Base-by-base conservation (phyloP, 495 filamentous ascomycete species). In the Xylaria cubensis region DNA sequence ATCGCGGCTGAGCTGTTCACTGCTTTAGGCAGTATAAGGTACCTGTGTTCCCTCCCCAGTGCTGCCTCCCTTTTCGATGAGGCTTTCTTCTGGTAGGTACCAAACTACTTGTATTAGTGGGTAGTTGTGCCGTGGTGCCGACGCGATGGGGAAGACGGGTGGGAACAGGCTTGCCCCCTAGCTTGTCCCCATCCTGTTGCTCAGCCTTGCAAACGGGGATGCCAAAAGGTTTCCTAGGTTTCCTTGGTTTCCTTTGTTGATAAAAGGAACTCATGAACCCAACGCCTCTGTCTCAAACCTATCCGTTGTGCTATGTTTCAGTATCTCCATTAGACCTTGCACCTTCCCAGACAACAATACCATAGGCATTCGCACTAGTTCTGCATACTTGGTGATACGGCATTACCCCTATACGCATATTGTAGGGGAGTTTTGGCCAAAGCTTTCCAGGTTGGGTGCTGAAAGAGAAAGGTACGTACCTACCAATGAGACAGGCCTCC, bases 1-100 rank as follows among this genome's bases (percentile, higher is more conserved):
- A 72, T 76, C 73, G 76, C 76, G 74, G 74, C 76, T 78, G 76
- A 76, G 76, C 76, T 65, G 36, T 68, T 70, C 48, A 44, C 67
- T 67, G 36, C 36, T 56, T 64, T 66, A 58, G 21, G 56, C 53
- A 53, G 55, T 29, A 51, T 34, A 15, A 67, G 21, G 36, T 64
- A 64, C 36, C 41, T 19, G 19, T 15, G 24, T 46, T n/a, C 34
- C 58, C 32, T 41, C 24, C 32, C 15, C n/a, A 17, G 59, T 44
- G 59, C 56, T 34, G 15, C 56, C 59, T 63, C 36, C 59, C 36
- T 32, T 44, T 19, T 64, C 26, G 39, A 55, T 50, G n/a, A 68
- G 65, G 65, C 65, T 68, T 68, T 55, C 48, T 68, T 46, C 63
- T 63, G n/a, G n/a, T n/a, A 21, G 34, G 34, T 61, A 24, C n/a